Evolutionary conservation across 805 yeast species (phyloP).

Genomic region (Suhomyces pyralidae): DNA sequence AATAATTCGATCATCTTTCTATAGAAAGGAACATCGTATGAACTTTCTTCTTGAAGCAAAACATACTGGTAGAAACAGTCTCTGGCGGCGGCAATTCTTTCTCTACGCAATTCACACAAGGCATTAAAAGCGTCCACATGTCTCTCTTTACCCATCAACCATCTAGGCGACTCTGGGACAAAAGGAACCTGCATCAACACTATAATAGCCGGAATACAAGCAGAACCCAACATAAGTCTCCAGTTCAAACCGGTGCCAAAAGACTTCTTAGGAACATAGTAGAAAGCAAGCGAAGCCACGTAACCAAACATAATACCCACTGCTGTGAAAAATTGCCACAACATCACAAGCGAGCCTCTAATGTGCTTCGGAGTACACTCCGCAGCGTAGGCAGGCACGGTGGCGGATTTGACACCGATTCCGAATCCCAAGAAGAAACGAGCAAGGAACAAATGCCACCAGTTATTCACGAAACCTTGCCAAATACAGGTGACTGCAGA

Average conservation of each 20-base stretch:
- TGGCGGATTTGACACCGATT: conserved; percentile 63
- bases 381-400: conserved; percentile 66
- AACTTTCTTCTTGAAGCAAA: conserved; percentile 58
- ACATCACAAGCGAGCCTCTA: conserved; percentile 66
- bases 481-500: conserved; percentile 62
- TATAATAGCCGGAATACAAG: conserved; percentile 53
- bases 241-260: conserved; percentile 50
- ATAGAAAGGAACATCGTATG: conserved; percentile 43
- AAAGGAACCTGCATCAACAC: conserved; percentile 49
- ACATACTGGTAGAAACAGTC: conserved; percentile 60
- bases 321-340: conserved; percentile 77
- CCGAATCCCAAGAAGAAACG: conserved; percentile 60
- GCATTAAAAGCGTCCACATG: conserved; percentile 50
- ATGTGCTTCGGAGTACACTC: conserved; percentile 57
- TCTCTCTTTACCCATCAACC: conserved; percentile 56
- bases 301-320: conserved; percentile 70
- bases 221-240: conserved; percentile 66
- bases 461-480: conserved; percentile 61
- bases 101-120: conserved; percentile 43
- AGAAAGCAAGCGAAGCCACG: conserved; percentile 57
- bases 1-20: conserved; percentile 56
- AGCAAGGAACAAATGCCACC: conserved; percentile 60
- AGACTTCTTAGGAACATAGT: conserved; percentile 46
- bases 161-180: conserved; percentile 70
- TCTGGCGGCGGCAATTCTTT: conserved; percentile 57